phyloP scores from a whole-genome alignment of 345 rosid species.

The Cardiospermum halicacabum region DNA sequence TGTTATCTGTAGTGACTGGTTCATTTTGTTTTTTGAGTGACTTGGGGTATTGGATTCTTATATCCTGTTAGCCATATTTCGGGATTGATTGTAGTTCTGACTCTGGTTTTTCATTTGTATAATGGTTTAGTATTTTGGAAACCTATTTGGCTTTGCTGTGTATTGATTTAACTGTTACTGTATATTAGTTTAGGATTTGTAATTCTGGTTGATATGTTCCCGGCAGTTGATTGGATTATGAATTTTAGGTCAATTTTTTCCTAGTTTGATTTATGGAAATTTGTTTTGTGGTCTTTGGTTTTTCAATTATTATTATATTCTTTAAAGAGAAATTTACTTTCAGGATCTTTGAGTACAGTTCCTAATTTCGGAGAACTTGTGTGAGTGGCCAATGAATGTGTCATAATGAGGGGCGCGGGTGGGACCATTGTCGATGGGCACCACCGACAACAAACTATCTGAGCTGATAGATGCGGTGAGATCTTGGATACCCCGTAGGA shows the following conservation, averaged over 20 bases:
- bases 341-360: constrained; percentile 16
- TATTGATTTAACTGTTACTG: background rate
- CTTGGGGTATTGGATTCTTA: background rate
- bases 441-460: constrained; percentile 63
- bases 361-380: constrained; percentile 11
- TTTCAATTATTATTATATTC: background rate
- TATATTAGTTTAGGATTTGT: background rate
- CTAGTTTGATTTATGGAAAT: background rate
- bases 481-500: constrained; percentile 78
- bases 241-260: background rate
- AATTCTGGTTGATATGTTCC: background rate
- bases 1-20: background rate
- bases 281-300: background rate
- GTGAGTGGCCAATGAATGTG: constrained; percentile 52
- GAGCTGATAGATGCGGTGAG: constrained; percentile 66
- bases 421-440: constrained; percentile 73
- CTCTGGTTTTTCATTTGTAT: background rate
- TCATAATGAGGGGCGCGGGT: constrained; percentile 49
- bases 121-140: background rate
- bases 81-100: background rate
- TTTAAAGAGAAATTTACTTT: background rate
- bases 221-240: background rate
- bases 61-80: background rate
- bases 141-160: background rate
- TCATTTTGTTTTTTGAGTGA: background rate